These are phyloP conservation scores for Clonostachys rhizophaga DNA, from an alignment of 2,329 filamentous ascomycete species.

Conservation along the genomic window DNA sequence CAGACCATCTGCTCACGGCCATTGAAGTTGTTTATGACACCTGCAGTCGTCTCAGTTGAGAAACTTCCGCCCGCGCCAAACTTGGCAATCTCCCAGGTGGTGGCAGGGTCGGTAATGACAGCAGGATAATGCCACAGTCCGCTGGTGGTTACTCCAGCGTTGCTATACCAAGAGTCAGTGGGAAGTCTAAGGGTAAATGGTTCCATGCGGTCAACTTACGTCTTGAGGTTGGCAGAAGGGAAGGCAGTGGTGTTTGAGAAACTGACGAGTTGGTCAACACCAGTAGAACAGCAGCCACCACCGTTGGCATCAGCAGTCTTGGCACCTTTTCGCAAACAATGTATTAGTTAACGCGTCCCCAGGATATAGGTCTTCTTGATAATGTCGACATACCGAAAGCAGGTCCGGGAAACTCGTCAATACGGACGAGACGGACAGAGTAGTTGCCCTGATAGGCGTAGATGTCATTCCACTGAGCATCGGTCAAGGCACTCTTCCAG, in stretches of 20 bases:
- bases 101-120: conserved; percentile 43
- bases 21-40: conserved; percentile 54
- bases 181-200: not conserved
- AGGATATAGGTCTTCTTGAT: conserved; percentile 15
- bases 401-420: conserved; percentile 50
- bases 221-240: conserved; percentile 47
- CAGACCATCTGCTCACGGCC: conserved; percentile 58
- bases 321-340: not conserved
- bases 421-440: conserved; percentile 55
- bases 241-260: conserved; percentile 51
- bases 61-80: conserved; percentile 40
- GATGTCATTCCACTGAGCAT: conserved; percentile 48
- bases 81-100: conserved; percentile 48
- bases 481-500: conserved; percentile 48
- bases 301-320: conserved; percentile 3
- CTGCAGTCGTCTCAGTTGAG: conserved; percentile 37
- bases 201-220: conserved; percentile 10
- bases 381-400: conserved; percentile 35
- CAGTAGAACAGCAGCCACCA: conserved; percentile 38
- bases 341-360: not conserved
- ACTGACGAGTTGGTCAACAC: conserved; percentile 44
- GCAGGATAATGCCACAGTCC: conserved; percentile 57
- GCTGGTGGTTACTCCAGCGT: conserved; percentile 38
- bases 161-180: conserved; percentile 10
- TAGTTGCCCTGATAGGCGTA: conserved; percentile 54